Percentiles rank a stretch among this genome's conserved stretches.
These are phyloP conservation scores for Phytophthora foliorum DNA, from an alignment of 352 stramenopile species.

Conservation along the genomic window DNA sequence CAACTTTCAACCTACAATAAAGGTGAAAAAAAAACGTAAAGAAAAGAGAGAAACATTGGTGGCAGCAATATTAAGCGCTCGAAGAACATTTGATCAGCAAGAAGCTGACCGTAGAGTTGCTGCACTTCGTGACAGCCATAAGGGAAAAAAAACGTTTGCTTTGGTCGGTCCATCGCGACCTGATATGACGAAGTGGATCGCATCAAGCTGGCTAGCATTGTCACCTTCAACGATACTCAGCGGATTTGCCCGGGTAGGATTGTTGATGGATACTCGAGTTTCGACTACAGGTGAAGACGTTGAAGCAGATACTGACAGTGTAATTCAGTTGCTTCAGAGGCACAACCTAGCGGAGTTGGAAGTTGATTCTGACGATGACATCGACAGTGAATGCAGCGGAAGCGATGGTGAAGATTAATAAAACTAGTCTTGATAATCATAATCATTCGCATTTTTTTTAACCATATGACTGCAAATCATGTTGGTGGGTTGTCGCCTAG, in stretches of 20 bases:
- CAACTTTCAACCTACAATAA: too few relatives aligned
- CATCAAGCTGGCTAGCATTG: conserved; percentile 7
- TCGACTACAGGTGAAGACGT: background rate
- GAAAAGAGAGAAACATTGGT: conserved; percentile 14
- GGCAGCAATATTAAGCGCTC: conserved; percentile 1
- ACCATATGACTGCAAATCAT: background rate
- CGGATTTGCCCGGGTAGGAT: conserved; percentile 2
- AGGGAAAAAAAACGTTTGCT: conserved; percentile 5
- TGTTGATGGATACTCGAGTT: conserved; percentile 11
- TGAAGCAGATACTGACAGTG: background rate
- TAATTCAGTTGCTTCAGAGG: conserved; percentile 1
- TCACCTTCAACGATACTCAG: conserved; percentile 3
- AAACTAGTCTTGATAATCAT: background rate
- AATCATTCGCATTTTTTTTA: background rate
- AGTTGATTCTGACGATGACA: conserved; percentile 9
- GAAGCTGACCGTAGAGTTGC: conserved; percentile 2
- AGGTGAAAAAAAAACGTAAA: too few relatives aligned
- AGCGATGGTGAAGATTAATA: conserved; percentile 8
- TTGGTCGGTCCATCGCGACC: conserved; percentile 8
- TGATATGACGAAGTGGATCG: conserved; percentile 15
- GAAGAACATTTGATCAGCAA: conserved; percentile 2
- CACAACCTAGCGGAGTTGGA: conserved; percentile 1
- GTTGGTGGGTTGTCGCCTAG: background rate
- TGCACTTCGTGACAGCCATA: conserved; percentile 5
- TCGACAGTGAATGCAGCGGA: background rate